Percentiles rank a stretch among this genome's conserved stretches.
Evolutionary conservation across 805 yeast species (phyloP).

Genomic region (Myxozyma geophila): DNA sequence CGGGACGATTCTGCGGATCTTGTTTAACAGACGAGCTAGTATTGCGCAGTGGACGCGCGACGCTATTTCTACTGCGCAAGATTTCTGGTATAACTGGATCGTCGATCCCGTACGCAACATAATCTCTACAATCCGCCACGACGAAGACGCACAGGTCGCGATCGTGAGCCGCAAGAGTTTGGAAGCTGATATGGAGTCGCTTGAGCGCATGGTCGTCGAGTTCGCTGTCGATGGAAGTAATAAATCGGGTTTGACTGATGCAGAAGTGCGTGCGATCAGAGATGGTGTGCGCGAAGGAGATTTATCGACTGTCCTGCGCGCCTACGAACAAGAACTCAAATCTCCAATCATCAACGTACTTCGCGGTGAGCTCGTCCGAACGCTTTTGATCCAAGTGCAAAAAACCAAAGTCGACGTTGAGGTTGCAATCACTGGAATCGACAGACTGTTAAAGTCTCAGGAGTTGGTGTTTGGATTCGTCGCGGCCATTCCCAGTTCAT

Average conservation of each 20-base stretch:
- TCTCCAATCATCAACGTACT: constrained; percentile 67
- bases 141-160: constrained; percentile 71
- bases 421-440: constrained; percentile 87
- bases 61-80: constrained; percentile 50
- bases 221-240: constrained; percentile 53
- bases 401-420: constrained; percentile 96
- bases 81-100: constrained; percentile 84
- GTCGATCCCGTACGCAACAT: constrained; percentile 73
- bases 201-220: constrained; percentile 86
- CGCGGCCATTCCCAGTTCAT: constrained; percentile 79
- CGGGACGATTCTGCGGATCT: constrained; percentile 48
- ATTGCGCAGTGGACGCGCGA: constrained; percentile 61
- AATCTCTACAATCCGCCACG: constrained; percentile 81
- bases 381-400: constrained; percentile 88
- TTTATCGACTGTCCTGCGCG: constrained; percentile 74
- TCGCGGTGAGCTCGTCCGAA: constrained; percentile 72
- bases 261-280: constrained; percentile 47
- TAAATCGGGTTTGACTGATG: background rate
- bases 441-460: constrained; percentile 84
- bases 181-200: constrained; percentile 73
- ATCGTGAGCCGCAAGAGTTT: constrained; percentile 79
- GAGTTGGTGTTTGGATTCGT: constrained; percentile 92
- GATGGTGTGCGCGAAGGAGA: constrained; percentile 71
- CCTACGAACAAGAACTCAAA: constrained; percentile 76
- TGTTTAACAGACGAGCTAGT: constrained; percentile 55